A percentile compares a stretch with the other conserved stretches of the same genome.
These are phyloP conservation scores for Komagataella kurtzmanii DNA, from an alignment of 805 yeast species.

Conservation along the genomic window DNA sequence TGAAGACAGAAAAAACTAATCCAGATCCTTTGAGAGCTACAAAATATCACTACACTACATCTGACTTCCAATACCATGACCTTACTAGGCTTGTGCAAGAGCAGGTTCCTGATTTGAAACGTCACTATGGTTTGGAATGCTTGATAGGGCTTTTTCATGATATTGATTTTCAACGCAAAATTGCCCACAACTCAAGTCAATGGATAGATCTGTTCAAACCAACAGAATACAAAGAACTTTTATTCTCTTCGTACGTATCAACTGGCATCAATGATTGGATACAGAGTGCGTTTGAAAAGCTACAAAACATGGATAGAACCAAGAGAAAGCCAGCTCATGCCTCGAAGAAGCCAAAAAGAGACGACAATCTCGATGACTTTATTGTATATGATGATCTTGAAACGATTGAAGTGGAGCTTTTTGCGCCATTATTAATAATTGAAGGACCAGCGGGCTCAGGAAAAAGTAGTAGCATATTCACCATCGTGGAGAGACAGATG, in stretches of 20 bases:
- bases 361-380: conserved; percentile 19
- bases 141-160: neutral
- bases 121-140: conserved; percentile 3
- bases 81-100: conserved; percentile 5
- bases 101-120: conserved; percentile 3
- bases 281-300: conserved; percentile 20
- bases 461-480: conserved; percentile 61
- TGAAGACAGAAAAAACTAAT: neutral
- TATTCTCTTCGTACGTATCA: conserved; percentile 16
- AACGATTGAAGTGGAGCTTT: conserved; percentile 17
- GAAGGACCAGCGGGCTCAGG: conserved; percentile 69
- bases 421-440: conserved; percentile 51
- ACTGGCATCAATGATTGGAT: conserved; percentile 24
- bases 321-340: conserved; percentile 12
- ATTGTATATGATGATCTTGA: conserved; percentile 21
- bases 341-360: conserved; percentile 10
- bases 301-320: conserved; percentile 10
- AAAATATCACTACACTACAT: conserved; percentile 2
- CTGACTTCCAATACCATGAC: conserved; percentile 1
- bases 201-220: conserved; percentile 38
- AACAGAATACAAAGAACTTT: conserved; percentile 15
- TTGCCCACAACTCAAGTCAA: conserved; percentile 4
- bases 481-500: conserved; percentile 42
- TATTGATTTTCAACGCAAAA: neutral
- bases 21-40: neutral